A percentile compares a stretch with the other conserved stretches of the same genome.
phyloP scores from a whole-genome alignment of 1,284 basidiomycete species.

The Takashimella koratensis region DNA sequence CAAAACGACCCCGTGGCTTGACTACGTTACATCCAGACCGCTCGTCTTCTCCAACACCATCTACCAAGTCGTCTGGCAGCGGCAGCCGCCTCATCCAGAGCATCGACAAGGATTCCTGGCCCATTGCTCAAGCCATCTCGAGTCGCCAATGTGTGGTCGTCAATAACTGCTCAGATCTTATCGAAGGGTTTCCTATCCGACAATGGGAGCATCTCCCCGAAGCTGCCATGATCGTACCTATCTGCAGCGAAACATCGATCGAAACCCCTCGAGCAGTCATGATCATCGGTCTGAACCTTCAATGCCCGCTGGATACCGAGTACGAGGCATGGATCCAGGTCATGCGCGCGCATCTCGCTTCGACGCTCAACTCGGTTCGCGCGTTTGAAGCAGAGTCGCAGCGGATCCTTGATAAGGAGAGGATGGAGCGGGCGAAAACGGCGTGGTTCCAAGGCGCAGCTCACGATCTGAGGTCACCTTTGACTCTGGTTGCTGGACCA shows the following conservation, averaged over 20 bases:
- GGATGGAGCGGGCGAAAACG: constrained; percentile 47
- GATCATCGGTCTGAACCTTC: constrained; percentile 48
- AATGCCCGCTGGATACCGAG: constrained; percentile 36
- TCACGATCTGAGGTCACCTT: constrained; percentile 46
- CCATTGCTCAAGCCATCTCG: constrained; percentile 37
- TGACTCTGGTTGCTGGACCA: constrained; percentile 41
- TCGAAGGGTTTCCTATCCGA: constrained; percentile 36
- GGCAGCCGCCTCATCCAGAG: constrained; percentile 15
- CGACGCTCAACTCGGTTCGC: constrained; percentile 35
- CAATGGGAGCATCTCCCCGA: constrained; percentile 45
- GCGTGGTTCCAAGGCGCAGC: constrained; percentile 46
- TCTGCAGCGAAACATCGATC: constrained; percentile 36
- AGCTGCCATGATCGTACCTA: constrained; percentile 46
- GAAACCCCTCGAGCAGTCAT: constrained; percentile 45
- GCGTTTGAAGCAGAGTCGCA: constrained; percentile 42
- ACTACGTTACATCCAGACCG: constrained; percentile 19
- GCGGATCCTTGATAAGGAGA: constrained; percentile 39
- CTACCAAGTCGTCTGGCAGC: constrained; percentile 35
- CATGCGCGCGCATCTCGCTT: constrained; percentile 35
- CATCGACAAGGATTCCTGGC: constrained; percentile 28
- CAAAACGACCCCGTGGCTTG: constrained; percentile 11
- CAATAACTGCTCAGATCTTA: constrained; percentile 36
- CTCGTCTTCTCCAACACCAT: constrained; percentile 32
- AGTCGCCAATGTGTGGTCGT: constrained; percentile 42
- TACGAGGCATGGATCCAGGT: constrained; percentile 42